phyloP scores from a whole-genome alignment of 306 rosid species.

The Oemleria cerasiformis region DNA sequence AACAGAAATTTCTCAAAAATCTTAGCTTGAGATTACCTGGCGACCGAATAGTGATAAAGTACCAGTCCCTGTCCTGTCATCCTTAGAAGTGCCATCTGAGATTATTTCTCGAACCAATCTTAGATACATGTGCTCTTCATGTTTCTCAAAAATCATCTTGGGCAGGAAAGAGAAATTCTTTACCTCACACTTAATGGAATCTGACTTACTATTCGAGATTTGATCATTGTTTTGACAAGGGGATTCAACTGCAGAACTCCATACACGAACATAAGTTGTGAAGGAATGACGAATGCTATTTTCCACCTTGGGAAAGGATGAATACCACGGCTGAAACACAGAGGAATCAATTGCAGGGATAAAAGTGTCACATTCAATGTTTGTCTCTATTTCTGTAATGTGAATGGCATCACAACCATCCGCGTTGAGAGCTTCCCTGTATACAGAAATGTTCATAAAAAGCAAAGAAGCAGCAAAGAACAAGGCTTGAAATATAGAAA shows the following conservation, averaged over 20 bases:
- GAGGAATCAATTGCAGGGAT: slow-evolving; percentile 67
- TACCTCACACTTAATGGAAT: slow-evolving; percentile 52
- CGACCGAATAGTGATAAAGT: slow-evolving; percentile 88
- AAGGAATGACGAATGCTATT: slow-evolving; percentile 61
- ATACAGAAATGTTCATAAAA: slow-evolving; percentile 26
- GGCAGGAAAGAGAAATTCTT: slow-evolving; percentile 83
- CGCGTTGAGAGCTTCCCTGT: slow-evolving; percentile 85
- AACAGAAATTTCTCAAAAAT: slow-evolving; percentile 11
- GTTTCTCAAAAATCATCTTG: slow-evolving; percentile 70
- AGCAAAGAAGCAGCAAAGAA: slow-evolving; percentile 17
- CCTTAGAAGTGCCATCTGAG: slow-evolving; percentile 73
- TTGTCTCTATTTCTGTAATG: slow-evolving; percentile 72
- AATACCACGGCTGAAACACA: slow-evolving; percentile 87
- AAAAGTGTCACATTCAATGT: slow-evolving; percentile 77
- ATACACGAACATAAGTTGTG: slow-evolving; percentile 76
- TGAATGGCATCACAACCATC: slow-evolving; percentile 91
- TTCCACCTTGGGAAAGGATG: slow-evolving; percentile 82
- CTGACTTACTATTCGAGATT: slow-evolving; percentile 29
- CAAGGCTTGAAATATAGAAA: slow-evolving; percentile 9
- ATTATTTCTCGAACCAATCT: slow-evolving; percentile 76
- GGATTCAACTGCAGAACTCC: slow-evolving; percentile 53
- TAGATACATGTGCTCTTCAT: slow-evolving; percentile 79
- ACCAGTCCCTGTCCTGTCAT: slow-evolving; percentile 97
- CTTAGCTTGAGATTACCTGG: slow-evolving; percentile 56
- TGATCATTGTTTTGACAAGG: slow-evolving; percentile 41